Evolutionary conservation across 2,329 filamentous ascomycete species (phyloP).

Genomic region (Neospermospora avenae): DNA sequence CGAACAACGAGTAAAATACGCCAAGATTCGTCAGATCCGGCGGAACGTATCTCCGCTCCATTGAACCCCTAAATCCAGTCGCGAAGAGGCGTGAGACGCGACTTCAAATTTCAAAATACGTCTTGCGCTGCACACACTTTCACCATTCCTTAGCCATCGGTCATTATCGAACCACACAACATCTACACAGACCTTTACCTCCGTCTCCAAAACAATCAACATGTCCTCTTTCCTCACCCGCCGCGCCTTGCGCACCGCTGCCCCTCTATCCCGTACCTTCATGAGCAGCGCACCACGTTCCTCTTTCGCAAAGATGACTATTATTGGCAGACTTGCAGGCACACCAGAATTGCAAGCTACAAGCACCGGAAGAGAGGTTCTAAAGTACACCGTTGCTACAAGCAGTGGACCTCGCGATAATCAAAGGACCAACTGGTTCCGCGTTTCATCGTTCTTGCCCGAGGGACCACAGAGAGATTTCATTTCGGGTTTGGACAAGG

Average conservation of each 20-base stretch:
- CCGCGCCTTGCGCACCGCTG: slow-evolving; percentile 40
- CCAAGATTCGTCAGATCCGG: too few relatives aligned
- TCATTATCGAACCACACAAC: neutral
- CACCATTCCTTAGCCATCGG: neutral
- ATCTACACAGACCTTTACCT: neutral
- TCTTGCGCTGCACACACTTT: slow-evolving; percentile 1
- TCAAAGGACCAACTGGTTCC: slow-evolving; percentile 81
- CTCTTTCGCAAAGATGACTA: slow-evolving; percentile 72
- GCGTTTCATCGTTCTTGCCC: slow-evolving; percentile 65
- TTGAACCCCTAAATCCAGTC: neutral
- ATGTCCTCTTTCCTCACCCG: slow-evolving; percentile 32
- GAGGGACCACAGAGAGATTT: slow-evolving; percentile 70
- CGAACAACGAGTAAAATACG: too few relatives aligned
- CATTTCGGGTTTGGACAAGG: slow-evolving; percentile 73
- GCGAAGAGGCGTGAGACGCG: neutral
- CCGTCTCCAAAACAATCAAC: slow-evolving; percentile 1
- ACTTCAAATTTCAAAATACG: neutral
- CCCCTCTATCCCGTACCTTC: slow-evolving; percentile 42
- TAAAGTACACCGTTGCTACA: slow-evolving; percentile 75
- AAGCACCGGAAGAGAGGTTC: slow-evolving; percentile 66
- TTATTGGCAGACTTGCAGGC: slow-evolving; percentile 81
- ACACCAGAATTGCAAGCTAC: slow-evolving; percentile 73
- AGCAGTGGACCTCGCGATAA: slow-evolving; percentile 65
- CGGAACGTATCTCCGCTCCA: neutral
- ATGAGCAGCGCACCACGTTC: slow-evolving; percentile 51